Evolutionary conservation across 352 stramenopile species (phyloP).

Genomic region (Phytophthora sp.): DNA sequence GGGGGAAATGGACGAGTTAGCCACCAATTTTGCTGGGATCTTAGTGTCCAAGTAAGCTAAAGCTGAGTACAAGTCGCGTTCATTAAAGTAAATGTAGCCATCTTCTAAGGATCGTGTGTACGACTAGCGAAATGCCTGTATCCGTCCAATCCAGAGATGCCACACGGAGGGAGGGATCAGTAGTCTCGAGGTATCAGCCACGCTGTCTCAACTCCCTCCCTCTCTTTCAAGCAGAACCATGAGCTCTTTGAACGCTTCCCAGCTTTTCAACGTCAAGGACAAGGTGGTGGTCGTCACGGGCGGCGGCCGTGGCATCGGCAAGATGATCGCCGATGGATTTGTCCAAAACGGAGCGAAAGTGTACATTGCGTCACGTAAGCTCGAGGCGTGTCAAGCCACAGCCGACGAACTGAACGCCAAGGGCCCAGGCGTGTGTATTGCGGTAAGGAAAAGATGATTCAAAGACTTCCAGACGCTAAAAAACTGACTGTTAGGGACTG

Average conservation of each 20-base stretch:
- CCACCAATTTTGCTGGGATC: no score
- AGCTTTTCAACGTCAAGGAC: slow-evolving; percentile 54
- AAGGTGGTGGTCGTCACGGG: slow-evolving; percentile 93
- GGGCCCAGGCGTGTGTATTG: slow-evolving; percentile 67
- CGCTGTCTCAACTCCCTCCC: no score
- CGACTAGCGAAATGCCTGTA: background rate
- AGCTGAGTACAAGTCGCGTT: no score
- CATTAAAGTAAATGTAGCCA: no score
- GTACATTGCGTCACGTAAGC: slow-evolving; percentile 90
- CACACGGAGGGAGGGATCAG: no score
- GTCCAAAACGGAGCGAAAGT: slow-evolving; percentile 92
- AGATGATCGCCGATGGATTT: slow-evolving; percentile 96
- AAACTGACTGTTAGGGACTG: background rate
- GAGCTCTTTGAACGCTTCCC: slow-evolving; percentile 23
- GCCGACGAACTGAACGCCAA: slow-evolving; percentile 71
- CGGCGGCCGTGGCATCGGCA: slow-evolving; percentile 93
- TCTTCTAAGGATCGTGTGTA: no score
- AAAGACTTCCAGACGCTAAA: no score
- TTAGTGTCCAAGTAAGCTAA: no score
- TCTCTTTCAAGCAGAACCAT: no score
- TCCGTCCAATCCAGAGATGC: no score
- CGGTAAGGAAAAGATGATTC: slow-evolving; percentile 38
- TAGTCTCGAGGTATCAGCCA: no score
- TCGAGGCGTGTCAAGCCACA: slow-evolving; percentile 80
- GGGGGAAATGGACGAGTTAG: no score